Conservation (phyloP, 2,329 filamentous ascomycete species). For the Fusarium pininemorale region DNA sequence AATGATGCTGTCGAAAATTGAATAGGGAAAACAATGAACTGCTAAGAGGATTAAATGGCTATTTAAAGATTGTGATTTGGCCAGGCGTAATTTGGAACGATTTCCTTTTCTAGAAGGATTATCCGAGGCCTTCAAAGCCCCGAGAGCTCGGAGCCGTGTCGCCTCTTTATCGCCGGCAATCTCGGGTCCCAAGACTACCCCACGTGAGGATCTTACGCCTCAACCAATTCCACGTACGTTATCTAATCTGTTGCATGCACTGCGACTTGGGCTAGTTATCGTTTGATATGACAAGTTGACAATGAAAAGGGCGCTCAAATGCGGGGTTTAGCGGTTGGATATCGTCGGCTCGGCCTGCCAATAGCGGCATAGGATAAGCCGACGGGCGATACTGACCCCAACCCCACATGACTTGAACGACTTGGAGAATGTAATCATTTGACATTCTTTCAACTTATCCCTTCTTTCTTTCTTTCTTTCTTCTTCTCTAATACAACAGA, state of each 20-base stretch:
- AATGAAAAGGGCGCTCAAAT: constrained; percentile 15
- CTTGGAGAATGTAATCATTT: background rate
- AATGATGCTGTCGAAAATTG: too few species aligned
- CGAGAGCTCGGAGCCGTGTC: background rate
- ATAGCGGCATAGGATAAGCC: constrained; percentile 14
- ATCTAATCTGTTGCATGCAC: background rate
- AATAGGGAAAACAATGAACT: background rate
- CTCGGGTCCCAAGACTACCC: background rate
- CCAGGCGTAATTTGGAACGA: too few species aligned
- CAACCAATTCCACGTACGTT: background rate
- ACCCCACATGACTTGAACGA: constrained; percentile 11
- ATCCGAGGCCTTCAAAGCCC: background rate
- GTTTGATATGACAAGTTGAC: constrained; percentile 10
- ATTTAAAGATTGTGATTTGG: too few species aligned
- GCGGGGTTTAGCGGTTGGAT: constrained; percentile 24
- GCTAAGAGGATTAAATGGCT: too few species aligned
- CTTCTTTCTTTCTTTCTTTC: background rate
- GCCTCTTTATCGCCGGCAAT: background rate
- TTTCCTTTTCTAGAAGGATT: background rate
- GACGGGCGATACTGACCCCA: constrained; percentile 1
- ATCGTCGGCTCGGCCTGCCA: constrained; percentile 22
- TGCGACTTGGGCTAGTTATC: background rate
- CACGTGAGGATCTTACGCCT: background rate
- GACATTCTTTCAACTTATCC: background rate
- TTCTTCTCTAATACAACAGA: background rate